phyloP scores from a whole-genome alignment of 768 basidiomycete genomes.

The Rhodotorula graminis region DNA sequence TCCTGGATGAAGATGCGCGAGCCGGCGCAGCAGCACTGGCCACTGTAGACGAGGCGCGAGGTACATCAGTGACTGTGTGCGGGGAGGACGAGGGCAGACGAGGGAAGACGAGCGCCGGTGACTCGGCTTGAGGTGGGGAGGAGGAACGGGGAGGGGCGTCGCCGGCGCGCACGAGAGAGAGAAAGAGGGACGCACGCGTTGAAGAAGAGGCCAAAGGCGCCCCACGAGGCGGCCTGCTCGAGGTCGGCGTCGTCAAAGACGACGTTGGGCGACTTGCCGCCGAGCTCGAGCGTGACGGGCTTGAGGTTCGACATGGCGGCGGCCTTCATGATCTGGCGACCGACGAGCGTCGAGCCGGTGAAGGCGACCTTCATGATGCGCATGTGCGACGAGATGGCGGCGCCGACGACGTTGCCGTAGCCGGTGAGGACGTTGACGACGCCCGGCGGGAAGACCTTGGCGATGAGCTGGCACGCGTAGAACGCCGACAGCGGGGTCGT shows the following conservation, averaged over 20 bases:
- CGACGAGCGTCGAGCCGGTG: constrained; percentile 76
- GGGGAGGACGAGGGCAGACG: too few species aligned
- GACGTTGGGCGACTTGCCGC: constrained; percentile 51
- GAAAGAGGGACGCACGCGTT: constrained; percentile 49
- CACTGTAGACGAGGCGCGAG: constrained; percentile 38
- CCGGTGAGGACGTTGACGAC: constrained; percentile 73
- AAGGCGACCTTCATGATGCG: constrained; percentile 57
- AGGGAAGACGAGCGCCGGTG: too few species aligned
- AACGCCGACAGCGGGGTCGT: constrained; percentile 43
- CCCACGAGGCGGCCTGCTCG: constrained; percentile 44
- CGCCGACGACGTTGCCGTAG: constrained; percentile 64
- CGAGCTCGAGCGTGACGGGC: constrained; percentile 73
- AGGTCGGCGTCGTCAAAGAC: constrained; percentile 53
- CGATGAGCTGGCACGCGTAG: constrained; percentile 51
- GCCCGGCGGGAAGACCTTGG: constrained; percentile 56
- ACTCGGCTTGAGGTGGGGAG: too few species aligned
- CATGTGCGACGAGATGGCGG: constrained; percentile 64
- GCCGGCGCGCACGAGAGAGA: too few species aligned
- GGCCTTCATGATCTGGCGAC: constrained; percentile 72
- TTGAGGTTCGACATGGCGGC: constrained; percentile 78
- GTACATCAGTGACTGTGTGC: not conserved
- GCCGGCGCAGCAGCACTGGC: constrained; percentile 74
- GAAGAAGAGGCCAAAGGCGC: constrained; percentile 65
- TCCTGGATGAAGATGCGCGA: constrained; percentile 78
- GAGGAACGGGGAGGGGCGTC: too few species aligned